Percentiles rank a stretch among this genome's conserved stretches.
Conservation (phyloP, 495 filamentous ascomycete genomes). For the Lophiotrema nucula region DNA sequence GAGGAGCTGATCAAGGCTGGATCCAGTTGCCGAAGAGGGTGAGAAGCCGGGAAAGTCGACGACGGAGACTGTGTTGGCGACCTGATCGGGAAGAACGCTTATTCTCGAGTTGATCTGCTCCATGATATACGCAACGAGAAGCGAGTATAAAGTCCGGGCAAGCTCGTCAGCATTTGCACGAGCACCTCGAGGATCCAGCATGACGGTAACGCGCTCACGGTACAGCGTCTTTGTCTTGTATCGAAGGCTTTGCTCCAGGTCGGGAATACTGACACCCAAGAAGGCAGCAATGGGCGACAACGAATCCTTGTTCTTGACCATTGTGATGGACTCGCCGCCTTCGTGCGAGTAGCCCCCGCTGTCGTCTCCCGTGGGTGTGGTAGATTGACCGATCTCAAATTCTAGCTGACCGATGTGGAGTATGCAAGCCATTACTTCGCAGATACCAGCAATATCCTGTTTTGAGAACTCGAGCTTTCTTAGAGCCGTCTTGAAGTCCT, state of each 20-base stretch:
- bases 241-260: slow-evolving; percentile 82
- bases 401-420: slow-evolving; percentile 95
- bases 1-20: slow-evolving; percentile 85
- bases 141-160: slow-evolving; percentile 89
- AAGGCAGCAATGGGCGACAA: slow-evolving; percentile 85
- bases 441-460: slow-evolving; percentile 92
- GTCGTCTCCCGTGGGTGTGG: slow-evolving; percentile 75
- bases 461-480: slow-evolving; percentile 91
- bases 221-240: slow-evolving; percentile 95
- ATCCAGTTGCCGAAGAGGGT: slow-evolving; percentile 76
- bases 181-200: slow-evolving; percentile 90
- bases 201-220: slow-evolving; percentile 91
- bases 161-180: slow-evolving; percentile 90
- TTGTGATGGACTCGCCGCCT: slow-evolving; percentile 78
- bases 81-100: slow-evolving; percentile 82
- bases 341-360: slow-evolving; percentile 96
- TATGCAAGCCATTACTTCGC: slow-evolving; percentile 86
- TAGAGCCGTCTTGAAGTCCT: slow-evolving; percentile 94
- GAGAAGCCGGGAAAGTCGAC: slow-evolving; percentile 96
- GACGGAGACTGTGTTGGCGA: slow-evolving; percentile 89
- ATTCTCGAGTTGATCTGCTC: slow-evolving; percentile 88
- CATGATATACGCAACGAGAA: slow-evolving; percentile 88
- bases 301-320: slow-evolving; percentile 91
- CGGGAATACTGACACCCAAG: slow-evolving; percentile 73
- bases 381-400: slow-evolving; percentile 76